Percentiles rank a stretch among this genome's conserved stretches.
Conservation (phyloP, 208 protist genomes). For the Leishmania tarentolae region DNA sequence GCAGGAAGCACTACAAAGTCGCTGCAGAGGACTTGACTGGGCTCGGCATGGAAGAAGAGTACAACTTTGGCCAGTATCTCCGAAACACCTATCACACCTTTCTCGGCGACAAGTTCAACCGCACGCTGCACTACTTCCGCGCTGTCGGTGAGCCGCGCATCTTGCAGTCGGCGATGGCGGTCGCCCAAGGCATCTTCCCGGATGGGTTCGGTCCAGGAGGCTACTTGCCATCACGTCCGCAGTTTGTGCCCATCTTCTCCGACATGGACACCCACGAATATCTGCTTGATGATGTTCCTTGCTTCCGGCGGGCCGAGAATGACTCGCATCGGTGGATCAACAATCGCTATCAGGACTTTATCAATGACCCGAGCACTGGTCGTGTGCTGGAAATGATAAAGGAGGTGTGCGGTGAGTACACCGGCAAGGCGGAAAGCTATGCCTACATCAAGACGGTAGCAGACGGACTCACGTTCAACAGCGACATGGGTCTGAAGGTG, state of each 20-base stretch:
- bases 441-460: conserved; percentile 78
- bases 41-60: conserved; percentile 84
- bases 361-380: conserved; percentile 43
- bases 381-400: conserved; percentile 49
- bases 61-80: conserved; percentile 69
- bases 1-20: conserved; percentile 57
- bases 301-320: conserved; percentile 73
- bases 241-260: conserved; percentile 85
- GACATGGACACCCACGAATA: conserved; percentile 91
- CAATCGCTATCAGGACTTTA: conserved; percentile 40
- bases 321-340: conserved; percentile 75
- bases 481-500: conserved; percentile 62
- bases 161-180: conserved; percentile 79
- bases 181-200: conserved; percentile 77
- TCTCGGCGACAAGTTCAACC: conserved; percentile 74
- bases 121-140: conserved; percentile 76
- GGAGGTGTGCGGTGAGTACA: conserved; percentile 57
- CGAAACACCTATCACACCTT: conserved; percentile 60
- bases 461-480: conserved; percentile 84
- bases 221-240: conserved; percentile 68
- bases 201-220: conserved; percentile 77
- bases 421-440: conserved; percentile 32
- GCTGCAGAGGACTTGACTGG: conserved; percentile 70
- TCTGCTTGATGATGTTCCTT: conserved; percentile 84
- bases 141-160: conserved; percentile 86